Conservation (phyloP, 2,329 filamentous ascomycete genomes). For the Alternaria novae-zelandiae region DNA sequence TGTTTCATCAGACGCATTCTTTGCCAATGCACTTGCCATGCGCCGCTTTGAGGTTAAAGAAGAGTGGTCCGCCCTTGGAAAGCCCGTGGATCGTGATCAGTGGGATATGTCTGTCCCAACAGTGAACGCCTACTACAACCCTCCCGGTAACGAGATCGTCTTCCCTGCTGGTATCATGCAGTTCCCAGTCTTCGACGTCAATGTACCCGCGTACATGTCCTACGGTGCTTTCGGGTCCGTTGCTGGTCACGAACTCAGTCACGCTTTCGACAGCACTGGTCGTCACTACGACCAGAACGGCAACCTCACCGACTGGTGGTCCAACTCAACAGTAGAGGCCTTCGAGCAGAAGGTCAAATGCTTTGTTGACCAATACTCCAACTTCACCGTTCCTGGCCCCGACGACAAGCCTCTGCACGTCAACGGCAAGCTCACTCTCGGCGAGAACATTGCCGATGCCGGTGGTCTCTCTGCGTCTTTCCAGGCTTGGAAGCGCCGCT, state of each 20-base stretch:
- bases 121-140: slow-evolving; percentile 69
- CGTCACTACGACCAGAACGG: slow-evolving; percentile 69
- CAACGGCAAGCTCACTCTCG: slow-evolving; percentile 68
- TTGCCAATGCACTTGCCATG: slow-evolving; percentile 63
- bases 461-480: slow-evolving; percentile 70
- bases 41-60: slow-evolving; percentile 56
- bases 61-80: slow-evolving; percentile 65
- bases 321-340: slow-evolving; percentile 62
- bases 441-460: slow-evolving; percentile 75
- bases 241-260: slow-evolving; percentile 72
- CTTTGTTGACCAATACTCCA: slow-evolving; percentile 71
- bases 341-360: slow-evolving; percentile 68
- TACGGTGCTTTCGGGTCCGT: slow-evolving; percentile 74
- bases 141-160: slow-evolving; percentile 70
- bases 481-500: slow-evolving; percentile 68
- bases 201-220: slow-evolving; percentile 68
- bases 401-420: slow-evolving; percentile 65
- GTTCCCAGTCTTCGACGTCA: slow-evolving; percentile 68
- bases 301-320: slow-evolving; percentile 72
- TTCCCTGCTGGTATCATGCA: slow-evolving; percentile 74
- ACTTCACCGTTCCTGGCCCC: slow-evolving; percentile 64
- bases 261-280: slow-evolving; percentile 72
- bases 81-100: slow-evolving; percentile 65
- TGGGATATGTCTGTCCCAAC: slow-evolving; percentile 68
- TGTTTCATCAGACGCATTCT: slow-evolving; percentile 60